Percentiles rank a stretch among this genome's conserved stretches.
These are phyloP conservation scores for Mortierella sp. DNA, from an alignment of 371 early-diverging fungal genomes.

Conservation along the genomic window DNA sequence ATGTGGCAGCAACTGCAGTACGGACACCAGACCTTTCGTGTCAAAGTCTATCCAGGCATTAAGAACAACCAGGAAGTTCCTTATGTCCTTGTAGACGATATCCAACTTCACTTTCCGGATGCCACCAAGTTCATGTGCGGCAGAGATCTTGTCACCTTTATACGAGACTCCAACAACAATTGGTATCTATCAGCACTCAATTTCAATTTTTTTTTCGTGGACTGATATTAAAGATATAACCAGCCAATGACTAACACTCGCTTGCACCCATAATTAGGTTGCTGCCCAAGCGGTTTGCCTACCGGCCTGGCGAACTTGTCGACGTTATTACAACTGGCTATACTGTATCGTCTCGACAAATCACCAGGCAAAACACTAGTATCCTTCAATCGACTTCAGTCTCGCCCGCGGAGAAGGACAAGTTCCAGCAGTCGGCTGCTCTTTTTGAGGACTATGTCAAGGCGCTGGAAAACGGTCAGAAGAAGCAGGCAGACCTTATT, in stretches of 20 bases:
- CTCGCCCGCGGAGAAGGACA: neutral
- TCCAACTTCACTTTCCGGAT: constrained; percentile 24
- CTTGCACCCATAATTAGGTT: neutral
- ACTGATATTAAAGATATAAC: neutral
- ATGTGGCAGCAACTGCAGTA: constrained; percentile 23
- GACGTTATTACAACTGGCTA: neutral
- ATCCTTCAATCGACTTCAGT: constrained; percentile 1
- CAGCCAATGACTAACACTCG: neutral
- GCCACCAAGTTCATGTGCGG: constrained; percentile 21
- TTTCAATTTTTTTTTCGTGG: neutral
- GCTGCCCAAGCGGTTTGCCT: constrained; percentile 8
- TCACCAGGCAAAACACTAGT: neutral
- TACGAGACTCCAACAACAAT: constrained; percentile 20
- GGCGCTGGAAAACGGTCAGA: neutral
- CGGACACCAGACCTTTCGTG: constrained; percentile 11
- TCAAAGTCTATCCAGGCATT: constrained; percentile 20
- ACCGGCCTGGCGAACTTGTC: neutral
- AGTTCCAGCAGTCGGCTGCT: constrained; percentile 1
- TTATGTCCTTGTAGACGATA: constrained; percentile 31
- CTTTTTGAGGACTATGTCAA: neutral
- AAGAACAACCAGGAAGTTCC: constrained; percentile 17
- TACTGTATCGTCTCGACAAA: constrained; percentile 6
- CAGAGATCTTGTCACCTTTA: constrained; percentile 17
- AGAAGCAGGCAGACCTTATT: constrained; percentile 13
- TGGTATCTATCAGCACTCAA: constrained; percentile 6